Base-by-base conservation (phyloP, 202 grass and related monocot genomes). In the Carex arenaria region DNA sequence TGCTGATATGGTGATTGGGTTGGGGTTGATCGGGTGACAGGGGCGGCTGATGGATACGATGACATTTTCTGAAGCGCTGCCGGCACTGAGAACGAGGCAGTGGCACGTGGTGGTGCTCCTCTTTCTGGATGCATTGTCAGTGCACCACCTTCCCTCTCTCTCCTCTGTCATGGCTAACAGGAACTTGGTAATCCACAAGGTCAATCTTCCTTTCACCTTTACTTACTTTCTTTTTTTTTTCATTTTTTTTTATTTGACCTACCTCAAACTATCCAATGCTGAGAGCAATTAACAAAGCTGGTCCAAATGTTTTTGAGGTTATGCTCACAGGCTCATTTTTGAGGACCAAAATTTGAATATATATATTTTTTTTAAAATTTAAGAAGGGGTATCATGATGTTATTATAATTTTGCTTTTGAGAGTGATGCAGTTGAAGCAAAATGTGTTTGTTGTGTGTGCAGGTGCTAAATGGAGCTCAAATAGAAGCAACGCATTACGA, bases 41-140 rank as follows among this genome's bases (percentile, higher is more conserved):
- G 91, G 88, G 4, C 84, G 60, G 34, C 90, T 95, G 81, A 85
- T 99, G 22, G 91, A 94, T 55, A 95, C 93, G 12, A 96, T 99
- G 96, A 93, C 96, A 3, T 89, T 94, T 79, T 30, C 90, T 38
- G 91, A 99, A 14, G 87, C 96, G 12, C 80, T 96, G 75, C 96
- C 93, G 71, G 75, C 88, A 31, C 83, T 99, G 64, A 89, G 82
- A 76, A 79, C 88, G 17, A 91, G 81, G 79, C 89, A 92, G 59
- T 96, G 96, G 93, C 89, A 92, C 56, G 26, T 88, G 63, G 54
- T 96, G 84, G 89, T 96, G 67, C 83, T 96, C 59, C 34, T 96
- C 38, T 86, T 99, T 74, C 88, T 99, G 22, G 88, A 96, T 82
- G 93, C 85, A 40, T 85, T 92, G 14, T 99, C 93, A 0, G 11